Evolutionary conservation across 805 yeast genomes (phyloP).

Genomic region (Isabelozyma rhagii): DNA sequence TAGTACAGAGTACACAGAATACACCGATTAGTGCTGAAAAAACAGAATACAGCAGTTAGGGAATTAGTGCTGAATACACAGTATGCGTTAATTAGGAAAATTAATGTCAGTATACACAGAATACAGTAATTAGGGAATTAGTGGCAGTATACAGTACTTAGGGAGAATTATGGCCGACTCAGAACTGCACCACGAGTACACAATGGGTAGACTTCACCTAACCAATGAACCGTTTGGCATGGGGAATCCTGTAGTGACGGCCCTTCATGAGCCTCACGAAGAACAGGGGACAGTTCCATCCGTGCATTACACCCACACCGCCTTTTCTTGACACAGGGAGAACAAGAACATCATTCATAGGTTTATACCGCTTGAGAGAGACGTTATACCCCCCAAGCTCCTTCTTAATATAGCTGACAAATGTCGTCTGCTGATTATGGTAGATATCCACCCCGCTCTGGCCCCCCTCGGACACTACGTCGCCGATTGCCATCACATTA

Average conservation of each 20-base stretch:
- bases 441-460: slow-evolving; percentile 23
- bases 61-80: no score
- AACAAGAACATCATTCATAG: slow-evolving; percentile 2
- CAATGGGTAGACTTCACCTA: not conserved
- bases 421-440: slow-evolving; percentile 12
- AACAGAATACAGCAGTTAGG: no score
- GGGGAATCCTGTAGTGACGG: not conserved
- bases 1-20: no score
- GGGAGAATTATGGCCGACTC: no score
- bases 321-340: slow-evolving; percentile 22
- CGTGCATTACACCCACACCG: slow-evolving; percentile 21
- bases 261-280: slow-evolving; percentile 8
- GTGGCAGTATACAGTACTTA: no score
- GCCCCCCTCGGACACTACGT: slow-evolving; percentile 21
- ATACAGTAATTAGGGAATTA: no score
- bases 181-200: no score
- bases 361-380: not conserved
- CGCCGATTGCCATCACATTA: slow-evolving; percentile 35
- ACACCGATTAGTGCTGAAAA: no score
- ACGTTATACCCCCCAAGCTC: not conserved
- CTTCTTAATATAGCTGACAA: not conserved
- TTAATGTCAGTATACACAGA: no score
- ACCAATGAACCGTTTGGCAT: slow-evolving; percentile 1
- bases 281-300: slow-evolving; percentile 14
- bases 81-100: no score